Evolutionary conservation across 2,329 filamentous ascomycete genomes (phyloP).

Genomic region (Trichoderma aggressivum): DNA sequence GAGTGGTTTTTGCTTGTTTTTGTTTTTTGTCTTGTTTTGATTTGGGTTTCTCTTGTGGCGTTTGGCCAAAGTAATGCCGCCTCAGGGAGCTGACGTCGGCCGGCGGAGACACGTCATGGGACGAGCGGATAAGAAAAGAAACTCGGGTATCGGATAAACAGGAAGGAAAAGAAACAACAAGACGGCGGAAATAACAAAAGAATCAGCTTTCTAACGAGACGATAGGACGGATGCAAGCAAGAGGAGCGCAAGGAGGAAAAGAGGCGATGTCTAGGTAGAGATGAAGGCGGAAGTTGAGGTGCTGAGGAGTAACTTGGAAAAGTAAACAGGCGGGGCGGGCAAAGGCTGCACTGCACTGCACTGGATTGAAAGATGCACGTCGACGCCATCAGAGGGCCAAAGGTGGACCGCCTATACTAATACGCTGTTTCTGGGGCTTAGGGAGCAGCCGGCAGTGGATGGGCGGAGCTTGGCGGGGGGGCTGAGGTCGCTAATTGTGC

Average conservation of each 20-base stretch:
- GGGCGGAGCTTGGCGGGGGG: slow-evolving; percentile 3
- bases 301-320: slow-evolving; percentile 8
- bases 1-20: slow-evolving; percentile 1
- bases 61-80: not conserved
- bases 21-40: not conserved
- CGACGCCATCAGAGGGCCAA: not conserved
- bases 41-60: not conserved
- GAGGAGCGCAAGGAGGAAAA: not conserved
- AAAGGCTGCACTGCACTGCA: not conserved
- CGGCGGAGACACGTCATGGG: slow-evolving; percentile 19
- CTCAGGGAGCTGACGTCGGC: slow-evolving; percentile 19
- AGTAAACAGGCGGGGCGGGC: slow-evolving; percentile 4
- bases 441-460: not conserved
- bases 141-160: not conserved
- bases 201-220: slow-evolving; percentile 7
- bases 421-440: not conserved
- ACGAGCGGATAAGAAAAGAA: not conserved
- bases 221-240: slow-evolving; percentile 6
- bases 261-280: not conserved
- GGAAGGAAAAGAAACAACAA: not conserved
- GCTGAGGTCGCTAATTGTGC: slow-evolving; percentile 11
- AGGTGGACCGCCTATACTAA: not conserved
- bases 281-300: not conserved
- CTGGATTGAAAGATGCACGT: not conserved
- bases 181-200: not conserved